A percentile compares a stretch with the other conserved stretches of the same genome.
Evolutionary conservation across 2,329 filamentous ascomycete genomes (phyloP).

Genomic region (Beauveria varroae): DNA sequence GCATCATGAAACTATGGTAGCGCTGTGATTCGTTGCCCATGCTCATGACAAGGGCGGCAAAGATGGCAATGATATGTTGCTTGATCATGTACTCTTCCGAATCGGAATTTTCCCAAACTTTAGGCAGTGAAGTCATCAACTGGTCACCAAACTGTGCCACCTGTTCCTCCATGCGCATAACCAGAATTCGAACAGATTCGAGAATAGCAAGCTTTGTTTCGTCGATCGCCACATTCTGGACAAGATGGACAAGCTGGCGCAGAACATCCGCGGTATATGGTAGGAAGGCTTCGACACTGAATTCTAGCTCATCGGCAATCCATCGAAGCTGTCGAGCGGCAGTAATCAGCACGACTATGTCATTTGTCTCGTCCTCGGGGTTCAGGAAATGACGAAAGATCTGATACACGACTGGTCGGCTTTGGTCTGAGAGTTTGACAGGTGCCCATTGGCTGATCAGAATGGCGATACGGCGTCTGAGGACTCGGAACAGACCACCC

Average conservation of each 20-base stretch:
- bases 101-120: constrained; percentile 76
- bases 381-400: constrained; percentile 84
- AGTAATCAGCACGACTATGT: constrained; percentile 85
- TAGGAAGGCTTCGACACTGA: constrained; percentile 63
- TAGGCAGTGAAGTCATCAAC: constrained; percentile 72
- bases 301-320: constrained; percentile 79
- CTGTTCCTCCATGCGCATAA: constrained; percentile 72
- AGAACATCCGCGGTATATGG: constrained; percentile 72
- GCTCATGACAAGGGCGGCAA: constrained; percentile 76
- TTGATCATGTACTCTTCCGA: constrained; percentile 85
- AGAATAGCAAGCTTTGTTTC: constrained; percentile 89
- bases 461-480: constrained; percentile 82
- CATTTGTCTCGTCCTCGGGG: constrained; percentile 69
- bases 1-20: constrained; percentile 74
- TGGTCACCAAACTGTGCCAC: constrained; percentile 64
- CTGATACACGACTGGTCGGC: constrained; percentile 70
- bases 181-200: constrained; percentile 74
- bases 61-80: constrained; percentile 80
- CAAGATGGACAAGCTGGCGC: constrained; percentile 64
- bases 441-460: constrained; percentile 84
- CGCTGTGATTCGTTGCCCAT: constrained; percentile 71
- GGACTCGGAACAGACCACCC: constrained; percentile 61
- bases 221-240: constrained; percentile 69
- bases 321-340: constrained; percentile 77
- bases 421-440: constrained; percentile 62